Evolutionary conservation across 2,329 filamentous ascomycete genomes (phyloP).

Genomic region (Exophiala mesophila): DNA sequence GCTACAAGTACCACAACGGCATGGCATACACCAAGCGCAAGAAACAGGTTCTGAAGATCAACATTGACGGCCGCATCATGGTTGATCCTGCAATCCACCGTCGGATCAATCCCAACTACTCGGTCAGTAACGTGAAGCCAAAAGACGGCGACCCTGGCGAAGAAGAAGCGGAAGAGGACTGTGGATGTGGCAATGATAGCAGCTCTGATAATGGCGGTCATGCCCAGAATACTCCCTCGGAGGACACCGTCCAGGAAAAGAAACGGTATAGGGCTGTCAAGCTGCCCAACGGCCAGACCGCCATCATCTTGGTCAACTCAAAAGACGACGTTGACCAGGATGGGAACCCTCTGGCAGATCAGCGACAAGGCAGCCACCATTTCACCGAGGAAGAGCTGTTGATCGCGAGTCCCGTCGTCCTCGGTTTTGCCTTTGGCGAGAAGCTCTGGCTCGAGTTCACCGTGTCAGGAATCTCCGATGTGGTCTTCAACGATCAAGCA

Average conservation of each 20-base stretch:
- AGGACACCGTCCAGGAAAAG: constrained; percentile 34
- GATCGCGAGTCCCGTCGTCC: constrained; percentile 75
- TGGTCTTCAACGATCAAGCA: constrained; percentile 77
- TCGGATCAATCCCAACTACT: constrained; percentile 81
- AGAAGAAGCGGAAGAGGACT: constrained; percentile 32
- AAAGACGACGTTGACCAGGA: constrained; percentile 51
- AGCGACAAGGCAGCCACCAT: constrained; percentile 37
- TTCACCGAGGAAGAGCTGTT: constrained; percentile 82
- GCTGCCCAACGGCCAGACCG: constrained; percentile 48
- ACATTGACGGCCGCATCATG: constrained; percentile 84
- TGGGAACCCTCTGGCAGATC: constrained; percentile 54
- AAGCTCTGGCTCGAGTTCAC: constrained; percentile 88
- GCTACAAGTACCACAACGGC: constrained; percentile 72
- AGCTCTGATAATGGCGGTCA: constrained; percentile 32
- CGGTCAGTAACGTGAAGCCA: constrained; percentile 66
- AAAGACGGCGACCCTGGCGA: constrained; percentile 50
- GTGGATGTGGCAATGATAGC: constrained; percentile 29
- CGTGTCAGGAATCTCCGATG: constrained; percentile 72
- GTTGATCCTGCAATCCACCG: constrained; percentile 77
- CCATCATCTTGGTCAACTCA: constrained; percentile 51
- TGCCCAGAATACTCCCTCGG: constrained; percentile 31
- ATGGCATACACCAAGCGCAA: constrained; percentile 82
- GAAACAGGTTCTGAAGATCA: constrained; percentile 69
- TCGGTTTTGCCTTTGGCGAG: constrained; percentile 82
- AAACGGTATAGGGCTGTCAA: constrained; percentile 52